A percentile compares a stretch with the other conserved stretches of the same genome.
Evolutionary conservation across 2,329 filamentous ascomycete species (phyloP).

Genomic region (Aspergillus aculeatus): DNA sequence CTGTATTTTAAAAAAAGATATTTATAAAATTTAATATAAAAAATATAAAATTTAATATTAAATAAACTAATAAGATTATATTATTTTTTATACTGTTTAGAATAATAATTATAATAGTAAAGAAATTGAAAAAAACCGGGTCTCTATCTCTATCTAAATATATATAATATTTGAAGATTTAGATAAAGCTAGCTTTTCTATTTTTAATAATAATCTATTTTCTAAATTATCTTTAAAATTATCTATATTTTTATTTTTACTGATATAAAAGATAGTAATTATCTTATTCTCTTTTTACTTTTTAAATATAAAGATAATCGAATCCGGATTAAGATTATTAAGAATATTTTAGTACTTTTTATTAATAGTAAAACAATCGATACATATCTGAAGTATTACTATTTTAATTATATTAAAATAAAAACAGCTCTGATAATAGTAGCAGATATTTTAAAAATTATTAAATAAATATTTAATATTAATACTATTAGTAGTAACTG

Average conservation of each 20-base stretch:
- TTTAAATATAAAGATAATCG: conserved; percentile 1
- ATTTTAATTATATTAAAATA: neutral
- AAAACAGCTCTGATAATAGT: neutral
- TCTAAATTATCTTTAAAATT: too few species aligned
- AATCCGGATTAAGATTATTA: neutral
- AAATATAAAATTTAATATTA: neutral
- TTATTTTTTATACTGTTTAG: neutral
- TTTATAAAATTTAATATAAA: neutral
- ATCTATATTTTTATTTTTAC: too few species aligned
- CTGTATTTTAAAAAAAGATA: too few species aligned
- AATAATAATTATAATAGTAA: neutral
- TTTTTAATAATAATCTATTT: too few species aligned
- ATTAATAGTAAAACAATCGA: neutral
- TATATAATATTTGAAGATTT: neutral
- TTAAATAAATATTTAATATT: too few species aligned
- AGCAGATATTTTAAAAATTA: too few species aligned
- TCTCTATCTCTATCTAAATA: neutral
- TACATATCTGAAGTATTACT: neutral
- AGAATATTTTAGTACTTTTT: conserved; percentile 1
- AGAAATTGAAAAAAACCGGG: neutral
- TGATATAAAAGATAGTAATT: too few species aligned
- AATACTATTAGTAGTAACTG: too few species aligned
- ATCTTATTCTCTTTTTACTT: neutral
- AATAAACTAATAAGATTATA: neutral
- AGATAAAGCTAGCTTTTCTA: neutral